Base-by-base conservation (phyloP, 139 green algal genomes). In the Ettlia oleoabundans region DNA sequence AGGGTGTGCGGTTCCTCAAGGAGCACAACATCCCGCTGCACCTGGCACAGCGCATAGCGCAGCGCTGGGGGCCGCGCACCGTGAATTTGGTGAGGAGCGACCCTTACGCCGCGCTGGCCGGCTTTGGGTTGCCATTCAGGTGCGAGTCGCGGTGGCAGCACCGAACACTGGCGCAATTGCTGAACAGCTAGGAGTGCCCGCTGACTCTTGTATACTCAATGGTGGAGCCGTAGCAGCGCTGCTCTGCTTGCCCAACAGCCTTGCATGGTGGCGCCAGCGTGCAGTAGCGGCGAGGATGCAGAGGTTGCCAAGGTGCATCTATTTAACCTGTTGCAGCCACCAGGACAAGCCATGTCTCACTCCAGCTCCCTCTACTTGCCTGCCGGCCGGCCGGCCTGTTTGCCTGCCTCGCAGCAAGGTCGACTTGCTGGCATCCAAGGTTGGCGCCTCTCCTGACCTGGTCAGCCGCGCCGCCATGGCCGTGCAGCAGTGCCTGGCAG, bases 381-480 rank as follows among this genome's bases (percentile, higher is more conserved):
- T 37, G 47, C 47, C 24, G 19, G 19, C 33, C 2, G 28, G 24
- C 65, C 51, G 22, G 32, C 33, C 30, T 33, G 26, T 33, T 4
- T 43, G 22, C 26, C 37, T 22, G 10, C 2, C 26, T 3, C 37
- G 53, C 73, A 82, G 76, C 41, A 74, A 75, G 26, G 43, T 88
- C 9, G 86, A 93, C 77, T 40, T 63, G 40, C 43, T 93, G 41
- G 89, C 89, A 1, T 47, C 32, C 1, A 19, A 37, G 10, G 21
- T 92, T 42, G 83, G 72, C 15, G 41, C 70, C 6, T 28, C 64
- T 4, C 4, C 68, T 0, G 64, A 90, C 40, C 55, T 92, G 30
- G 63, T 82, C 33, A 89, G 84, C 73, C 62, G 89, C 2, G 78
- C 33, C 5, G 68, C 47, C 22, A 40, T 69, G 41, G 89, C 84